Percentiles rank a stretch among this genome's conserved stretches.
phyloP scores from a whole-genome alignment of 768 basidiomycete genomes.

The Coprinopsis sp. region DNA sequence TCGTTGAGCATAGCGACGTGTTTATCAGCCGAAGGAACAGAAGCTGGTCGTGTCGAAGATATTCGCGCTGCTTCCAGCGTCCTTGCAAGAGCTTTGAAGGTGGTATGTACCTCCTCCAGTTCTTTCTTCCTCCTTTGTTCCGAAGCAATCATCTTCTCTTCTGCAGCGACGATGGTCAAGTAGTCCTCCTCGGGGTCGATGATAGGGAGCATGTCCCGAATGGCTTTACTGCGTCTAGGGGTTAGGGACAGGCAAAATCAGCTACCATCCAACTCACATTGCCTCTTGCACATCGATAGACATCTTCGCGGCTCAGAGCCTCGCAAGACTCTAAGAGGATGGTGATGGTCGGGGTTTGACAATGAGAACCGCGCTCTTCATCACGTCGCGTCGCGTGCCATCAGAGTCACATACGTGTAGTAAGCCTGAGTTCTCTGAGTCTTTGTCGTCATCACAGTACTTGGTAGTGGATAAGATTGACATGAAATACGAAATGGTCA shows the following conservation, averaged over 20 bases:
- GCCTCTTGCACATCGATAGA: constrained; percentile 45
- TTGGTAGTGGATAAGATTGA: no score
- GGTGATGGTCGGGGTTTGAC: no score
- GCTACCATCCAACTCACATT: constrained; percentile 27
- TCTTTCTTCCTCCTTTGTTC: constrained; percentile 60
- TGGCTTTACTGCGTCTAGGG: constrained; percentile 47
- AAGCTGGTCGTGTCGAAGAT: constrained; percentile 65
- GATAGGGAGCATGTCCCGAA: constrained; percentile 64
- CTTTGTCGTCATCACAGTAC: no score
- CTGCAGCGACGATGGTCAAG: constrained; percentile 66
- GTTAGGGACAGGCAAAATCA: neutral
- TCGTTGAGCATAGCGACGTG: constrained; percentile 60
- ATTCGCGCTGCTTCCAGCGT: constrained; percentile 63
- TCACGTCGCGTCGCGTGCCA: no score
- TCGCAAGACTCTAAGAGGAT: neutral
- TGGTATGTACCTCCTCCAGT: constrained; percentile 60
- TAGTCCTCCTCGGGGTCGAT: constrained; percentile 80
- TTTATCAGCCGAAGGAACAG: constrained; percentile 62
- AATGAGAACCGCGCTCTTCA: no score
- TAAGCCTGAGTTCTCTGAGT: no score
- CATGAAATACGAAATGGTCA: no score
- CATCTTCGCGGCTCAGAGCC: constrained; percentile 14
- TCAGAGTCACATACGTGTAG: no score
- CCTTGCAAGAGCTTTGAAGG: constrained; percentile 63
- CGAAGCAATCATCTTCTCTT: constrained; percentile 60